A percentile compares a stretch with the other conserved stretches of the same genome.
phyloP scores from a whole-genome alignment of 2,329 filamentous ascomycete genomes.

The Pseudogymnoascus sp. region DNA sequence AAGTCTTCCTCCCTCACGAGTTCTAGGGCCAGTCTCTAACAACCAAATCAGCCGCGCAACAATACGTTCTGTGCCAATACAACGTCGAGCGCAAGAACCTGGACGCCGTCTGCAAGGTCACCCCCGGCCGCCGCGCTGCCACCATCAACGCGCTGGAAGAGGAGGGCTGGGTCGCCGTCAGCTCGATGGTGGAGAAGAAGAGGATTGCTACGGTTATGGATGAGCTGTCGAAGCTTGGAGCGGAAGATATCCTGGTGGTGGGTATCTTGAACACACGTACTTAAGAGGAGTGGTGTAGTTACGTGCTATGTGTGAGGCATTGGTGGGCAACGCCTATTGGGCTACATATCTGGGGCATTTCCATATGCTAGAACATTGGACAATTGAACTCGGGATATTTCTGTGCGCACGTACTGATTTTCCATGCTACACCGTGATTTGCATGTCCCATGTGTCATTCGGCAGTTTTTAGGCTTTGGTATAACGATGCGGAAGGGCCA shows the following conservation, averaged over 20 bases:
- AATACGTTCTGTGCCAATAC: constrained; percentile 92
- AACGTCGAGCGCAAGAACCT: constrained; percentile 73
- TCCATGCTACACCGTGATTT: too few species aligned
- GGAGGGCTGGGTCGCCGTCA: constrained; percentile 89
- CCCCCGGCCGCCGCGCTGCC: constrained; percentile 86
- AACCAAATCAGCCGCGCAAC: constrained; percentile 59
- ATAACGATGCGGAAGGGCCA: too few species aligned
- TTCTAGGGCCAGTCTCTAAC: constrained; percentile 14
- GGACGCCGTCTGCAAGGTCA: constrained; percentile 61
- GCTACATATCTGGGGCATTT: too few species aligned
- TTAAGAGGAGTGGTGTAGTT: too few species aligned
- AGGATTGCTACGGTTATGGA: constrained; percentile 30
- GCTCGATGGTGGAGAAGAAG: constrained; percentile 73
- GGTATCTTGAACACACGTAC: constrained; percentile 28
- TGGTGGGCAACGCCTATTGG: too few species aligned
- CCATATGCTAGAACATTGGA: too few species aligned
- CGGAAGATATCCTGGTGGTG: constrained; percentile 29
- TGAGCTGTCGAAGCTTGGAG: constrained; percentile 26
- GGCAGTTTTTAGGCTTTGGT: too few species aligned
- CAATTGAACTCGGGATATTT: too few species aligned
- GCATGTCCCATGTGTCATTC: too few species aligned
- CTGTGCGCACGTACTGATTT: too few species aligned
- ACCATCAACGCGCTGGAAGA: constrained; percentile 86
- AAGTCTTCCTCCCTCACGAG: constrained; percentile 24
- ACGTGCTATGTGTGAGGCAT: too few species aligned